Conservation (phyloP, 345 rosid genomes). For the Populus deltoides region DNA sequence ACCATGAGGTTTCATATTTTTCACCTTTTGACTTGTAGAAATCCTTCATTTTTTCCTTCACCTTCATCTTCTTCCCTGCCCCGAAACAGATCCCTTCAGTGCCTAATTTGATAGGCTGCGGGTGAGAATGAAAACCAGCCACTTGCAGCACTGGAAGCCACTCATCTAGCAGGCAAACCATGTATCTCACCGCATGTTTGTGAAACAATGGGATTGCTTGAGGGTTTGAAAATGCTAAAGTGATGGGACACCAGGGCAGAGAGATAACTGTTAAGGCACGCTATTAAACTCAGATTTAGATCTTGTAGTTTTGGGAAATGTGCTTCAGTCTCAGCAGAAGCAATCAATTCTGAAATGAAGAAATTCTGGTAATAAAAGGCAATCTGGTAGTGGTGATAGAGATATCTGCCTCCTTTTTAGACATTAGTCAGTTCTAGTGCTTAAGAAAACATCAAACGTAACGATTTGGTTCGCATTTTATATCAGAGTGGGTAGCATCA, state of each 20-base stretch:
- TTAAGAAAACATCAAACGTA: background rate
- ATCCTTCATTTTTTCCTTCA: background rate
- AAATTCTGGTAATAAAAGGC: background rate
- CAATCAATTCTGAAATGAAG: background rate
- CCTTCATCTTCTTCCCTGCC: background rate
- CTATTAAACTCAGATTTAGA: background rate
- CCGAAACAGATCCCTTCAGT: background rate
- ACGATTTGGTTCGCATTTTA: background rate
- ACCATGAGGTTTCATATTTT: background rate
- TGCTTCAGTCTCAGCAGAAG: background rate
- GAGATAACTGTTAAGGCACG: background rate
- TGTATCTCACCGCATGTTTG: background rate
- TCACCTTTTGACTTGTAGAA: background rate
- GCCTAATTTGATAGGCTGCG: background rate
- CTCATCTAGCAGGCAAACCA: background rate
- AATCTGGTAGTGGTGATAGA: too few species aligned
- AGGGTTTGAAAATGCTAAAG: background rate
- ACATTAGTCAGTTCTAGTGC: background rate
- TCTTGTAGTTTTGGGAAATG: background rate
- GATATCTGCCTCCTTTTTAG: background rate
- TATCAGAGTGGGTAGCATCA: too few species aligned
- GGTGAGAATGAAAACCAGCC: background rate
- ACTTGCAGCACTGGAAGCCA: background rate
- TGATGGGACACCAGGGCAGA: background rate
- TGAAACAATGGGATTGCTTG: background rate